phyloP scores from a whole-genome alignment of 768 basidiomycete species.

The Rhodotorula kratochvilovae region DNA sequence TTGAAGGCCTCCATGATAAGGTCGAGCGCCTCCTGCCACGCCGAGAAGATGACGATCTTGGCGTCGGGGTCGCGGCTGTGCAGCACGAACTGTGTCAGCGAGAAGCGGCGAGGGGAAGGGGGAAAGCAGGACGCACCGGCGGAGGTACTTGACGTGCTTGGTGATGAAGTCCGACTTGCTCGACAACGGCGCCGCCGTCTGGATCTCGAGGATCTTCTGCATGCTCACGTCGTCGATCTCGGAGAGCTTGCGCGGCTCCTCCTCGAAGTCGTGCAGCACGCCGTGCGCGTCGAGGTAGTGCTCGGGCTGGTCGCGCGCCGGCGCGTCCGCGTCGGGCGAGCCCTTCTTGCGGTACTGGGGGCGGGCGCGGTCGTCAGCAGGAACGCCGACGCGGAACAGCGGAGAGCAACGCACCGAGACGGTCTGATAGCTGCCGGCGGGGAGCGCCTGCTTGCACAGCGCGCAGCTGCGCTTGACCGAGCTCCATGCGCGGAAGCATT shows the following conservation, averaged over 20 bases:
- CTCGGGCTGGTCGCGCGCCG: background rate
- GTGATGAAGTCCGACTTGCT: slow-evolving; percentile 18
- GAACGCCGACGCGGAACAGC: background rate
- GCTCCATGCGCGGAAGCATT: slow-evolving; percentile 36
- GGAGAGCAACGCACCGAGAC: slow-evolving; percentile 8
- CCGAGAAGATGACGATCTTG: slow-evolving; percentile 42
- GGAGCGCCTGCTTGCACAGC: slow-evolving; percentile 31
- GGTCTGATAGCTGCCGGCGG: background rate
- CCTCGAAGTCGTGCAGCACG: slow-evolving; percentile 4
- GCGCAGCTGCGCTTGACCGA: slow-evolving; percentile 29
- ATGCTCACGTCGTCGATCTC: background rate
- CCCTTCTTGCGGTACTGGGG: slow-evolving; percentile 16
- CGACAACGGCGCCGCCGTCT: slow-evolving; percentile 12
- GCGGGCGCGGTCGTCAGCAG: background rate
- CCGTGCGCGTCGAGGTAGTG: slow-evolving; percentile 15
- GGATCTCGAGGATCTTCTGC: slow-evolving; percentile 5
- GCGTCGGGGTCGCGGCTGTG: slow-evolving; percentile 21
- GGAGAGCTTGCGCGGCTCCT: slow-evolving; percentile 2
- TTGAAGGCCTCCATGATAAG: slow-evolving; percentile 29
- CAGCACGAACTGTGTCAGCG: background rate
- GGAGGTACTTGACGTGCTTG: slow-evolving; percentile 30
- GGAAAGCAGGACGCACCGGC: slow-evolving; percentile 4
- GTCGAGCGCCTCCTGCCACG: slow-evolving; percentile 14
- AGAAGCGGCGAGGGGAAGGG: too few relatives aligned
- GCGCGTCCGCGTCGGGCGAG: background rate